These are phyloP conservation scores for Prunus davidiana DNA, from an alignment of 306 rosid genomes.

Conservation along the genomic window DNA sequence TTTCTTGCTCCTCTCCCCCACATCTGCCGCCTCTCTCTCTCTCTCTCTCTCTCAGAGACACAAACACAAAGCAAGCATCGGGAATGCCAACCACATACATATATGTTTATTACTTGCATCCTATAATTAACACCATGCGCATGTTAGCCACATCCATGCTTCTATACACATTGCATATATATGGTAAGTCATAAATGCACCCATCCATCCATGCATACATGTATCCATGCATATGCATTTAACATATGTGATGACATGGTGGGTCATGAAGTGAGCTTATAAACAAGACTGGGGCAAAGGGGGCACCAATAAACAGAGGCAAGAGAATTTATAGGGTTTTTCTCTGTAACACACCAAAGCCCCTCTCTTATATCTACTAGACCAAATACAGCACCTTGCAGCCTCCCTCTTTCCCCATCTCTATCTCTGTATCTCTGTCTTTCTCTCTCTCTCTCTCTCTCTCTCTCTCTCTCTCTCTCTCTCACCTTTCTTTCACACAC, in stretches of 20 bases:
- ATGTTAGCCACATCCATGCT: slow-evolving; percentile 18
- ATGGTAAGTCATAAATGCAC: slow-evolving; percentile 2
- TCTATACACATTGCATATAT: not conserved
- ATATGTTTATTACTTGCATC: not conserved
- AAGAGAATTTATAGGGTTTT: not conserved
- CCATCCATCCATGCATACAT: slow-evolving; percentile 2
- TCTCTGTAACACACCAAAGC: not conserved
- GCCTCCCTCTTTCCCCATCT: not conserved
- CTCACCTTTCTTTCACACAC: slow-evolving; percentile 56
- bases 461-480: slow-evolving; percentile 28
- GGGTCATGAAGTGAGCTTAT: slow-evolving; percentile 8
- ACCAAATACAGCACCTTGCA: slow-evolving; percentile 34
- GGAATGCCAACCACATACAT: slow-evolving; percentile 58
- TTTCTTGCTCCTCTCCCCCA: slow-evolving; percentile 98
- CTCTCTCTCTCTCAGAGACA: slow-evolving; percentile 3
- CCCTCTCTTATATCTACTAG: slow-evolving; percentile 42
- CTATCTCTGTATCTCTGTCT: slow-evolving; percentile 13
- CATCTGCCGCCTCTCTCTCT: slow-evolving; percentile 87
- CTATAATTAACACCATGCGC: slow-evolving; percentile 19
- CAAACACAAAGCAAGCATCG: slow-evolving; percentile 36
- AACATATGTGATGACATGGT: not conserved
- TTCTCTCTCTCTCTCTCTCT: slow-evolving; percentile 16
- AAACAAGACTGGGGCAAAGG: slow-evolving; percentile 18
- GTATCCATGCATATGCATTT: not conserved
- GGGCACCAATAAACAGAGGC: not conserved